These are phyloP conservation scores for Ogataea pilisensis DNA, from an alignment of 805 yeast genomes.

Conservation along the genomic window DNA sequence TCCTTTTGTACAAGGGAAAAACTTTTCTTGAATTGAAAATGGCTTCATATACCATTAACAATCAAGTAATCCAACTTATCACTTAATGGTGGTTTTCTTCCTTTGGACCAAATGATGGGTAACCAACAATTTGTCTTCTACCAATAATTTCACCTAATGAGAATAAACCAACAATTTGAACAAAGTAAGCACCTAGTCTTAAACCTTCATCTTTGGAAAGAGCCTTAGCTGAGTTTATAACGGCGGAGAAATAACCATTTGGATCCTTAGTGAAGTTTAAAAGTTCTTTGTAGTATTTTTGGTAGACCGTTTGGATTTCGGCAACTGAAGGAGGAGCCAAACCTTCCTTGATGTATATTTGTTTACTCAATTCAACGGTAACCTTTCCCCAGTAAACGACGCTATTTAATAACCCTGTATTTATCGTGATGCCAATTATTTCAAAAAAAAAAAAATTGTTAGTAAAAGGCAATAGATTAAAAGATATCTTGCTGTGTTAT, in stretches of 20 bases:
- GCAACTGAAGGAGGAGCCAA: conserved; percentile 82
- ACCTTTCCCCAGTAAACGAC: conserved; percentile 78
- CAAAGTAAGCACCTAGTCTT: conserved; percentile 68
- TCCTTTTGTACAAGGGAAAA: background rate
- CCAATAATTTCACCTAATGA: conserved; percentile 95
- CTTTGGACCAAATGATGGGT: conserved; percentile 59
- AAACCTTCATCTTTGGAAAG: conserved; percentile 50
- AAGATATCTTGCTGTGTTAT: too few species aligned
- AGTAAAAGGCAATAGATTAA: too few species aligned
- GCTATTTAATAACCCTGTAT: conserved; percentile 39
- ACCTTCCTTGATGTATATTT: conserved; percentile 87
- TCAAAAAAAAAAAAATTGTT: too few species aligned
- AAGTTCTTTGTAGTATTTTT: conserved; percentile 44
- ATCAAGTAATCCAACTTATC: background rate
- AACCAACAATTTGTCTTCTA: conserved; percentile 90
- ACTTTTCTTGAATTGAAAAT: background rate
- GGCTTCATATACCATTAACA: background rate
- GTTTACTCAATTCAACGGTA: conserved; percentile 52
- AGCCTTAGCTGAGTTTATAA: conserved; percentile 38
- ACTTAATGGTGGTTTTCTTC: conserved; percentile 29
- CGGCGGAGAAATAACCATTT: conserved; percentile 44
- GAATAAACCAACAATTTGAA: conserved; percentile 87
- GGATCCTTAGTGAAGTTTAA: conserved; percentile 53
- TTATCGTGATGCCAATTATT: too few species aligned
- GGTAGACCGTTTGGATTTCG: conserved; percentile 75